Base-by-base conservation (phyloP, 495 filamentous ascomycete species). In the Articulospora tetracladia region DNA sequence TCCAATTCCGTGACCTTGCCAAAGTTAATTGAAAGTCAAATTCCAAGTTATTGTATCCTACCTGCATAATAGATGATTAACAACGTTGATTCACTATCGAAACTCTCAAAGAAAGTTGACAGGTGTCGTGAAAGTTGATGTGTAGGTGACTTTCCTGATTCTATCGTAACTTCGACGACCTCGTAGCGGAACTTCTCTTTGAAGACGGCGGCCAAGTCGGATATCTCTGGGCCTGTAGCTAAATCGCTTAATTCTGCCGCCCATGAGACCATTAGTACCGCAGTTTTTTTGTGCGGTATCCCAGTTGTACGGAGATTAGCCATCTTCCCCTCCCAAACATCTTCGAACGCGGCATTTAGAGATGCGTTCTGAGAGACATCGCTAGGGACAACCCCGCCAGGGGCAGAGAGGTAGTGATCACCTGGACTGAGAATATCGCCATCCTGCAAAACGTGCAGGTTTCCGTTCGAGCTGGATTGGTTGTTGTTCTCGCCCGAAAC, bases 31-130 rank as follows among this genome's bases (percentile, higher is more conserved):
- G 8, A 51, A 15, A 12, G 3, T 26, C 25, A 22, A 12, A 26
- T 25, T 19, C 10, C 1, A 28, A 22, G 2, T 3, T 17, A 27
- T 19, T 17, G 19, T 25, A 30, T 2, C 51, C 28, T 54, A 36
- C 51, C 51, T 54, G 51, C 51, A 54, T 54, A 54, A 19, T 54
- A 54, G 22, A 54, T 36, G 19, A 54, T 54, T 15, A 54, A 34
- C n/a, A 54, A 54, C 2, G 51, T 54, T 17, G 51, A 54, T 22
- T 54, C 28, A 17, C 22, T 32, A 19, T 54, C 51, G 17, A 30
- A 34, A 54, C 19, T 27, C 11, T 12, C 20, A 17, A 54, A 27
- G 26, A 54, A 54, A 15, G 6, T 10, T 11, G 51, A 22, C n/a
- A 54, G 27, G n/a, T 54, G 26, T 34, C 10, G 17, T 26, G 24